These are phyloP conservation scores for Astragalus glycyphyllos DNA, from an alignment of 306 rosid genomes.

Conservation along the genomic window DNA sequence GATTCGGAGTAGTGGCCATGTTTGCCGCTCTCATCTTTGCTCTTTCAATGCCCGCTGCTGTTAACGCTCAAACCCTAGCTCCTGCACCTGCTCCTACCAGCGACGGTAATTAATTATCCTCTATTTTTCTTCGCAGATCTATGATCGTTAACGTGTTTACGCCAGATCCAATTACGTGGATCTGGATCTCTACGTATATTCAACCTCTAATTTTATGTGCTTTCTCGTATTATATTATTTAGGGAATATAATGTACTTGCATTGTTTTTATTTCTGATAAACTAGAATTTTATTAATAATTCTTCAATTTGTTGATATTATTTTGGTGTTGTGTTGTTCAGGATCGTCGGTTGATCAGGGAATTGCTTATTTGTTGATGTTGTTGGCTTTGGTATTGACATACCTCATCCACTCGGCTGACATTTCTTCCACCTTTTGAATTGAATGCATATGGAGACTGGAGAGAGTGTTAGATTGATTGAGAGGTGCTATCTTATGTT, in stretches of 20 bases:
- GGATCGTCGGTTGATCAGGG: slow-evolving; percentile 75
- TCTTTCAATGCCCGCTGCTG: slow-evolving; percentile 54
- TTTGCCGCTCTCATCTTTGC: slow-evolving; percentile 52
- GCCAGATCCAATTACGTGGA: slow-evolving; percentile 2
- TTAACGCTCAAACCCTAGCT: slow-evolving; percentile 54
- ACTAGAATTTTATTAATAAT: too few species aligned
- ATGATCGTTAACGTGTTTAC: background rate
- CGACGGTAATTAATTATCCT: slow-evolving; percentile 55
- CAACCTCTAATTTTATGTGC: background rate
- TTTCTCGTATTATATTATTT: background rate
- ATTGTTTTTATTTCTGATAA: background rate
- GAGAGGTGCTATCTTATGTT: slow-evolving; percentile 14
- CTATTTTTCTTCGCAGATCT: slow-evolving; percentile 30
- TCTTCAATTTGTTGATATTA: background rate
- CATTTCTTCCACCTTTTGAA: slow-evolving; percentile 46
- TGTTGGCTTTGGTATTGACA: slow-evolving; percentile 62
- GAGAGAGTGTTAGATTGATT: slow-evolving; percentile 10
- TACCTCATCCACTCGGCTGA: slow-evolving; percentile 68
- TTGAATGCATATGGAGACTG: background rate
- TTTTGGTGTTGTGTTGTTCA: slow-evolving; percentile 37
- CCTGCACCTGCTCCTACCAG: slow-evolving; percentile 78
- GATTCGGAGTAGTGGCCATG: slow-evolving; percentile 52
- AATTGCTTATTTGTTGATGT: slow-evolving; percentile 68
- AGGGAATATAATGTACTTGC: background rate
- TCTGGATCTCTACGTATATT: background rate